phyloP scores from a whole-genome alignment of 768 basidiomycete genomes.

The Galerina sulciceps region DNA sequence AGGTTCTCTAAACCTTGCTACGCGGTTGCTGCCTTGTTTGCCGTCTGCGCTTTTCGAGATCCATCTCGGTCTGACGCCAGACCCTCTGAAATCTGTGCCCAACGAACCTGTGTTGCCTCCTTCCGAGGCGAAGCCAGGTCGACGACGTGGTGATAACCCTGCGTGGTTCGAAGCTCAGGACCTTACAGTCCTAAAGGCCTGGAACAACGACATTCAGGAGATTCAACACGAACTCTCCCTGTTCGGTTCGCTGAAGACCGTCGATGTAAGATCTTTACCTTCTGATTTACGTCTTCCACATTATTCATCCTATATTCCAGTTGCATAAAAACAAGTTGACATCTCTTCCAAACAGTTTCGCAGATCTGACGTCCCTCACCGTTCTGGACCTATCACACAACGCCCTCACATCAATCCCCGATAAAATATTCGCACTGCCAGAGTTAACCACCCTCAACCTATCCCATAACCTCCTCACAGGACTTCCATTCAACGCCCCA shows the following conservation, averaged over 20 bases:
- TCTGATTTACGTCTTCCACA: background rate
- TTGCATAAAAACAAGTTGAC: conserved; percentile 75
- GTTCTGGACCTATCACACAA: conserved; percentile 79
- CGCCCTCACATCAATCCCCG: conserved; percentile 62
- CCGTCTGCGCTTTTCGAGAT: conserved; percentile 82
- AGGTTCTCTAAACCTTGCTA: conserved; percentile 79
- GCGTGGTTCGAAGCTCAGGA: conserved; percentile 87
- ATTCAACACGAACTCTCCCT: conserved; percentile 83
- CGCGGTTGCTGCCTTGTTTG: conserved; percentile 72
- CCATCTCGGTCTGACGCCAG: conserved; percentile 76
- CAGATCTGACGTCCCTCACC: conserved; percentile 69
- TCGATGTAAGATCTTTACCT: conserved; percentile 62
- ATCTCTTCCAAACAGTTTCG: conserved; percentile 65
- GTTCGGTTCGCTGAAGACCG: conserved; percentile 79
- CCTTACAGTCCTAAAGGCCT: conserved; percentile 72
- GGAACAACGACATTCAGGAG: conserved; percentile 80
- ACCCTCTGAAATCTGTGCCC: conserved; percentile 65
- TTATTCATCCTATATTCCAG: conserved; percentile 37
- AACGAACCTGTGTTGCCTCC: conserved; percentile 59
- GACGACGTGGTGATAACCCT: conserved; percentile 49
- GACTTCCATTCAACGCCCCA: conserved; percentile 65
- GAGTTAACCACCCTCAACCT: conserved; percentile 68
- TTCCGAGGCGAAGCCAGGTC: conserved; percentile 35
- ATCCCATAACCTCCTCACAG: conserved; percentile 67
- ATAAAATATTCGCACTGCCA: conserved; percentile 70